Evolutionary conservation across 2,329 filamentous ascomycete species (phyloP), one percentile per base, ranked within the genome.

Genomic region (Fusarium annulatum): DNA sequence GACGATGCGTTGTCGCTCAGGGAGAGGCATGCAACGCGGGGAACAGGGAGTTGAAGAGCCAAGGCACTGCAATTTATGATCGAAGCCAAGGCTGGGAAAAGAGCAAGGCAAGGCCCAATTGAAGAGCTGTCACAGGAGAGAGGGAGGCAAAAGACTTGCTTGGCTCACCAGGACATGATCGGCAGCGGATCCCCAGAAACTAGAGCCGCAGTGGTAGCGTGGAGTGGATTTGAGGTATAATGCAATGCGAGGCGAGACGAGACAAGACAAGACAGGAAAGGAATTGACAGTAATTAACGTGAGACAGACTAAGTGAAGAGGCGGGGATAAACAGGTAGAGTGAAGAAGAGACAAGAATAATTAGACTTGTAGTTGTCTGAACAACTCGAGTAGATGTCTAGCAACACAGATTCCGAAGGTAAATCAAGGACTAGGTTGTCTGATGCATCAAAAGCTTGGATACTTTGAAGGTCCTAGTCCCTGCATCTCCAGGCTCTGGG

Each of bases 121-220:
- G 66, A 69, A 59, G 51, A 58, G 65, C 28, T 66, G 67, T 53
- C 57, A 52, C 68, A 67, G 58, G 65, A 72, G 56, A 48, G 30
- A 53, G 45, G 39, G 68, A 66, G 63, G 53, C 62, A 68, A 69
- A 65, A 74, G 73, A 62, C 57, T 76, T 65, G 64, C 57, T 76
- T 63, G 64, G 72, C 75, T 77, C 73, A 77, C 75, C 61, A 71
- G 73, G 75, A 70, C 66, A 76, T 73, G 75, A 77, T 77, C 73
- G 58, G 72, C 75, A 65, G 63, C 64, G 58, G 69, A 64, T 61
- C 69, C 69, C 62, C 69, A 64, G 69, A 64, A 62, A 66, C 67
- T 52, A 52, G 66, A 73, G 61, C 61, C 70, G 70, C 61, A 57
- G 70, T 67, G 70, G 67, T 28, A 66, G 59, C 14, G 42, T 48